Percentiles rank a stretch among this genome's conserved stretches.
Conservation (phyloP, 2,329 filamentous ascomycete species). For the Magnaporthales sp. region DNA sequence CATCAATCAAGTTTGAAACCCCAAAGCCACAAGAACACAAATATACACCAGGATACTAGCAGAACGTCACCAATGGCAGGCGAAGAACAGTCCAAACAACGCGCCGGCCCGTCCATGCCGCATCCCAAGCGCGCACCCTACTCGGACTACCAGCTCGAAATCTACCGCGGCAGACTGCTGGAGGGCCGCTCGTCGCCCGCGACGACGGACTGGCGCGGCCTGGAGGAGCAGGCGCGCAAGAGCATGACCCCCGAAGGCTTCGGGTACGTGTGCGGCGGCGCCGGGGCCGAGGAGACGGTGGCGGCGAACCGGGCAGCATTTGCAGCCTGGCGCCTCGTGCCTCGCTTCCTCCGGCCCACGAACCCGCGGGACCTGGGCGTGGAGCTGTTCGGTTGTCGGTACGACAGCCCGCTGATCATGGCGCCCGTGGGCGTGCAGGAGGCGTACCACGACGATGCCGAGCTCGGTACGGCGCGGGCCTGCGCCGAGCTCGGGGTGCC, state of each 20-base stretch:
- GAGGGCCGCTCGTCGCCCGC: slow-evolving; percentile 37
- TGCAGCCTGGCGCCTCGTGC: slow-evolving; percentile 40
- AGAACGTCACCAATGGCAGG: not conserved
- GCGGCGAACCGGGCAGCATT: slow-evolving; percentile 51
- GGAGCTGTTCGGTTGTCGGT: slow-evolving; percentile 41
- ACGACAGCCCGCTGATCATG: slow-evolving; percentile 47
- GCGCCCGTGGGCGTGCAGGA: slow-evolving; percentile 63
- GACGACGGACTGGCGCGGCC: slow-evolving; percentile 49
- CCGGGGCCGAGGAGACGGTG: slow-evolving; percentile 52
- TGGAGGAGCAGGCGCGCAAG: slow-evolving; percentile 45
- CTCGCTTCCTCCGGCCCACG: slow-evolving; percentile 38
- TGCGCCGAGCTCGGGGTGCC: slow-evolving; percentile 53
- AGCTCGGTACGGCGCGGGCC: slow-evolving; percentile 54
- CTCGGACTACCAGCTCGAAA: slow-evolving; percentile 21
- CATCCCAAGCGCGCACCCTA: slow-evolving; percentile 9
- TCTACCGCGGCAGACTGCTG: slow-evolving; percentile 45
- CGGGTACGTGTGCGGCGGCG: slow-evolving; percentile 54
- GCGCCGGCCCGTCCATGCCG: not conserved
- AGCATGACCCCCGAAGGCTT: slow-evolving; percentile 38
- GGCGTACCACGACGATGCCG: slow-evolving; percentile 57
- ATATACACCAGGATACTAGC: not conserved
- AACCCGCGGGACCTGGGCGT: slow-evolving; percentile 38
- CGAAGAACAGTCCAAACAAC: not conserved
- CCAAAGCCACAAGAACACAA: no score
- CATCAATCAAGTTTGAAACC: no score